Conservation (phyloP, 163 green algal genomes). For the Chlorella variabilis region DNA sequence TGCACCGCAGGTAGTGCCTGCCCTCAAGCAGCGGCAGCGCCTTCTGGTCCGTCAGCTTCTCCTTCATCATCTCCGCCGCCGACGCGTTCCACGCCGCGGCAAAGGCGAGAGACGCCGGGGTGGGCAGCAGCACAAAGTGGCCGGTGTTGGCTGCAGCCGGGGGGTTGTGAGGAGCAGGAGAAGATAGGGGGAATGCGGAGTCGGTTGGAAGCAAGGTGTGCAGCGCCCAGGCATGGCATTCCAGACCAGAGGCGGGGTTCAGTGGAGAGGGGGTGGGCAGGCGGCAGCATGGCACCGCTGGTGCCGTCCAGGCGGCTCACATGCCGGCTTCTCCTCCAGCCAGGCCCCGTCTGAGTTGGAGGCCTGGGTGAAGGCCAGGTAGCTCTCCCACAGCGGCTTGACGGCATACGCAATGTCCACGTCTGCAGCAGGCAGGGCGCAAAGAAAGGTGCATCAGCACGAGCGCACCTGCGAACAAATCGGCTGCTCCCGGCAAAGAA, state of each 20-base stretch:
- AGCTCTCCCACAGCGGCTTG: conserved; percentile 37
- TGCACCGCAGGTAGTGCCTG: neutral
- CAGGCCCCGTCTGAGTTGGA: conserved; percentile 9
- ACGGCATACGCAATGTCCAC: conserved; percentile 23
- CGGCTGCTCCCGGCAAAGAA: too few species aligned
- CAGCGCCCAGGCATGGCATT: neutral
- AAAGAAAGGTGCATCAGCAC: neutral
- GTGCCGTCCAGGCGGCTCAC: too few species aligned
- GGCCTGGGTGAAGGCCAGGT: conserved; percentile 1
- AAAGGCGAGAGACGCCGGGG: neutral
- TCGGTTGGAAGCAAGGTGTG: too few species aligned
- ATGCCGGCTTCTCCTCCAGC: neutral
- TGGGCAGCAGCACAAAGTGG: conserved; percentile 24
- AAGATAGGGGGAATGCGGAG: too few species aligned
- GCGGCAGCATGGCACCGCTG: too few species aligned
- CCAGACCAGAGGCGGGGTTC: neutral
- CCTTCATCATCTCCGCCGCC: neutral
- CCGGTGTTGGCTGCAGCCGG: conserved; percentile 27
- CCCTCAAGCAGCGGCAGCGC: neutral
- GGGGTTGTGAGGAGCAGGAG: too few species aligned
- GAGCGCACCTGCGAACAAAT: too few species aligned
- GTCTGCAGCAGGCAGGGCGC: conserved; percentile 24
- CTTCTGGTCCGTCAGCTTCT: conserved; percentile 4
- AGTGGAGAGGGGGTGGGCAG: too few species aligned
- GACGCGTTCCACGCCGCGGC: neutral